Evolutionary conservation across 2,329 filamentous ascomycete species (phyloP), one percentile per base, ranked within the genome.

Genomic region (Colletotrichum gloeosporioides): DNA sequence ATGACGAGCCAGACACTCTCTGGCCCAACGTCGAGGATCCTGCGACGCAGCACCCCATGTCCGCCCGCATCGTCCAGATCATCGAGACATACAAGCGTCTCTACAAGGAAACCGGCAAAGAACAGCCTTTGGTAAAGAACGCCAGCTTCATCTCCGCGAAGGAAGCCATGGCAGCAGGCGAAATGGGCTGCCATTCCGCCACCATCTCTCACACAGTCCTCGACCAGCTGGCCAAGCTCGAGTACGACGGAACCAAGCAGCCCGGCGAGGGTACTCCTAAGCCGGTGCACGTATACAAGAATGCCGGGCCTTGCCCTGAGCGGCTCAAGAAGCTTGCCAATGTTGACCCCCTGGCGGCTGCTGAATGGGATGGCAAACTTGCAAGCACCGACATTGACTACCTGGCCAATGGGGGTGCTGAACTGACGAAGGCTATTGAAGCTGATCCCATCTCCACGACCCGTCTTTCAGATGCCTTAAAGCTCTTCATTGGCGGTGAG

Each of bases 21-120:
- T 89, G 88, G 87, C 88, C 87, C 22, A 80, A 88, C 66, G 84
- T 87, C 39, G 78, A 86, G 61, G 88, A 90, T 77, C 87, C 88
- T 4, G 88, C 87, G 1, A 80, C 82, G 12, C 80, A 88, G 72
- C 88, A 90, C 74, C 86, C 88, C 32, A 89, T 87, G 82, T 86
- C 87, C 9, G 82, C 87, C 1, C 84, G 88, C 18, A 80, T 89
- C n/a, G 75, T 88, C 25, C 87, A 89, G 77, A 90, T 90, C 59
- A 80, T 88, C 18, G 86, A 89, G 75, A 87, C 84, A 0, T 90
- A 89, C 81, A 85, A 83, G 73, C 83, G 82, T 4, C 82, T 89
- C 25, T 87, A 87, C 75, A 84, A 83, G 66, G 84, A 87, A 77
- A 89, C 87, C 0, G 88, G 88, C n/a, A 84, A 85, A 73, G 83